Percentiles rank a stretch among this genome's conserved stretches.
These are phyloP conservation scores for Fusarium secorum DNA, from an alignment of 2,329 filamentous ascomycete genomes.

Conservation along the genomic window DNA sequence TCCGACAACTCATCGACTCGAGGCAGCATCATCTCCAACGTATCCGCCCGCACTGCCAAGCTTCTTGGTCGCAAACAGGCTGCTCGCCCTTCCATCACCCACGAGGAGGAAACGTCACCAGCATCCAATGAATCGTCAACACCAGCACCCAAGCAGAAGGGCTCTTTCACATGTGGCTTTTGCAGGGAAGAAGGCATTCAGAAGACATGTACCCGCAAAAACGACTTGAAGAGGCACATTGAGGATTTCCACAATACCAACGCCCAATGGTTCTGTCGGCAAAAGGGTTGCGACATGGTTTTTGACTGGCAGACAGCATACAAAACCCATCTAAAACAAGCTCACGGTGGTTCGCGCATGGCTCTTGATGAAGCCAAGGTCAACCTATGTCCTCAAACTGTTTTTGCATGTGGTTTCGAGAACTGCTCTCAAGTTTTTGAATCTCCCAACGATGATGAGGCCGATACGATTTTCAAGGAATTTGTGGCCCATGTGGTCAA, in stretches of 20 bases:
- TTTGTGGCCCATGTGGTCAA: constrained; percentile 57
- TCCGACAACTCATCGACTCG: constrained; percentile 52
- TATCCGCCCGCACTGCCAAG: constrained; percentile 50
- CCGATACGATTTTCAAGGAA: constrained; percentile 51
- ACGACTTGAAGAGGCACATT: constrained; percentile 59
- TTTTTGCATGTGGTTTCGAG: constrained; percentile 59
- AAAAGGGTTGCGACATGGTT: constrained; percentile 53
- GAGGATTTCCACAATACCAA: constrained; percentile 58
- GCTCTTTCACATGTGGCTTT: constrained; percentile 51
- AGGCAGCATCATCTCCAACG: constrained; percentile 52
- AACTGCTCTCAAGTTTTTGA: constrained; percentile 56
- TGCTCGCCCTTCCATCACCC: constrained; percentile 35
- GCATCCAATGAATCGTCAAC: constrained; percentile 37
- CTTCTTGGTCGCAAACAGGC: constrained; percentile 44
- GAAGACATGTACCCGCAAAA: constrained; percentile 56
- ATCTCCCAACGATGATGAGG: constrained; percentile 51
- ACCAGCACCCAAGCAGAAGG: constrained; percentile 48
- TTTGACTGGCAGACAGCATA: constrained; percentile 60
- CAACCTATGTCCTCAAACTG: constrained; percentile 54
- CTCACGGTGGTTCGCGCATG: constrained; percentile 53
- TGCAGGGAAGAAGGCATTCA: constrained; percentile 53
- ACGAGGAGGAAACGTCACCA: constrained; percentile 38
- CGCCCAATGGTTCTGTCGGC: constrained; percentile 56
- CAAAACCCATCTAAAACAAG: constrained; percentile 56
- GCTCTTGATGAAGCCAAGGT: constrained; percentile 53